A percentile compares a stretch with the other conserved stretches of the same genome.
phyloP scores from a whole-genome alignment of 1,284 basidiomycete species.

The Sanghuangporus sanghuang region DNA sequence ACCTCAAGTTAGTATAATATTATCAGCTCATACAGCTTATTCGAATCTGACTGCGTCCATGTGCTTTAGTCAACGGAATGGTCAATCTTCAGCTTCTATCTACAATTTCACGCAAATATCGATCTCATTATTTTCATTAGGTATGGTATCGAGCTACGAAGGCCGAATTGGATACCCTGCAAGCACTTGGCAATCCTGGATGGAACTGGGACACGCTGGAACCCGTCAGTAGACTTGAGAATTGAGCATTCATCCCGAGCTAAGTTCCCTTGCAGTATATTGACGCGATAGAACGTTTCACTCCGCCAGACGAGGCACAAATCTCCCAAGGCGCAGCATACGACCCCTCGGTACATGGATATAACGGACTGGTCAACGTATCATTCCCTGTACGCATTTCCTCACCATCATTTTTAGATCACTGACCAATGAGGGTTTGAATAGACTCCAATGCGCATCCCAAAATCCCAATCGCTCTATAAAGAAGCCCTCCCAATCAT shows the following conservation, averaged over 20 bases:
- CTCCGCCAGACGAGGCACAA: constrained; percentile 19
- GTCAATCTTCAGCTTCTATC: background rate
- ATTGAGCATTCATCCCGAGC: background rate
- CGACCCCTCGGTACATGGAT: constrained; percentile 21
- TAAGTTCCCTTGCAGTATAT: background rate
- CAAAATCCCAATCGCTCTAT: constrained; percentile 20
- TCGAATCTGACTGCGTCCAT: background rate
- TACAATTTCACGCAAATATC: background rate
- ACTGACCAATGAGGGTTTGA: background rate
- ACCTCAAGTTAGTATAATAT: constrained; percentile 11
- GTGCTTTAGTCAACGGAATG: constrained; percentile 9
- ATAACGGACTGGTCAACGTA: constrained; percentile 20
- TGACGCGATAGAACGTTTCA: constrained; percentile 16
- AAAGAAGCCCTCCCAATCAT: constrained; percentile 22
- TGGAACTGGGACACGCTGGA: constrained; percentile 21
- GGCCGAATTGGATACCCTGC: constrained; percentile 17
- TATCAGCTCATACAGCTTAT: background rate
- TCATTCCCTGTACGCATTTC: constrained; percentile 20
- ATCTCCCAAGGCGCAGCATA: constrained; percentile 21
- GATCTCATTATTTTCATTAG: background rate
- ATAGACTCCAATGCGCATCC: constrained; percentile 22
- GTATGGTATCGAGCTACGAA: constrained; percentile 17
- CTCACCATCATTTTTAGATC: background rate
- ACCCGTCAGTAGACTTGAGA: background rate
- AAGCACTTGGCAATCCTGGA: constrained; percentile 18